Evolutionary conservation across 176 grass and related monocot genomes (phyloP), one percentile per base, ranked within the genome.

Genomic region (Carex myosuroides): DNA sequence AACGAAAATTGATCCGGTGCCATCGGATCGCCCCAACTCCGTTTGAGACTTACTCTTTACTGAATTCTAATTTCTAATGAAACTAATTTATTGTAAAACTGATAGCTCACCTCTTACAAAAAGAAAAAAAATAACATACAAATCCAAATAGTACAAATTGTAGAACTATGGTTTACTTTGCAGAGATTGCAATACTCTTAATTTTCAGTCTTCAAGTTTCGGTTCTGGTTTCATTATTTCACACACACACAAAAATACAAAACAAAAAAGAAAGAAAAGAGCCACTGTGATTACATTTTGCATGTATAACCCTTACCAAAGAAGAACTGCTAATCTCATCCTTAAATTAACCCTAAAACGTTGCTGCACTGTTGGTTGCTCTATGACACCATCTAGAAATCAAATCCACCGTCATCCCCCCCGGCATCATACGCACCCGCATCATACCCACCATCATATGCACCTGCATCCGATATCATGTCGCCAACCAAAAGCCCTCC

Each of bases 401-500:
- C 73, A 52, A 64, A 85, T 17, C 83, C 69, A 5, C 65, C 62
- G n/a, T 75, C 17, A 83, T 77, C 18, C 70, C 76, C 76, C 0
- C 85, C 81, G 17, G 46, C 84, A 70, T 89, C 81, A 65, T 83
- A 68, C 6, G 91, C 21, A 14, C 88, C 92, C 3, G 73, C 95
- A 42, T 84, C 84, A 84, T 94, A 97, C 2, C 91, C 91, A 6
- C 60, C 62, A 48, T 83, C 84, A 64, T 94, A 94, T 2, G 75
- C 88, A 46, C 83, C 75, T 12, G 29, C 83, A 48, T 97, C 90
- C 0, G 92, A 83, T 79, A 91, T 64, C 86, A 89, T 88, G 20
- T 92, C 94, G 26, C 85, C 84, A 26, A 88, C 69, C 52, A 91
- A 60, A 64, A 92, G 87, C 29, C 91, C 89, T 59, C 91, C 85